Evolutionary conservation across 2,329 filamentous ascomycete genomes (phyloP).

Genomic region (Xylariomycetidae sp.): DNA sequence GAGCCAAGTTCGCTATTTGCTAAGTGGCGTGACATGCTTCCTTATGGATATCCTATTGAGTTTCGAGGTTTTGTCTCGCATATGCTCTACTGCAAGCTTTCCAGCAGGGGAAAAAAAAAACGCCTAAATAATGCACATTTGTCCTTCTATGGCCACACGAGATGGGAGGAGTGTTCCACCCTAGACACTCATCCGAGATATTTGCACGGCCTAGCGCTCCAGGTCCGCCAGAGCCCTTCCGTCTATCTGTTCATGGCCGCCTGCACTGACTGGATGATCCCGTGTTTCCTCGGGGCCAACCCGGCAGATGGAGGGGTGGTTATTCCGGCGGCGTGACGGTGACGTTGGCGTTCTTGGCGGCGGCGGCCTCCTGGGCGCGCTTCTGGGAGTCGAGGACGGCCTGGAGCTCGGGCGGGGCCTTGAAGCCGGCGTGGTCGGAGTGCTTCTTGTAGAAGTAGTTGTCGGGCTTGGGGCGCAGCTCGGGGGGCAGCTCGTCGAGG

Average conservation of each 20-base stretch:
- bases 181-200: neutral
- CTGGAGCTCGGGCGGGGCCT: slow-evolving; percentile 54
- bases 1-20: no score
- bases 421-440: slow-evolving; percentile 79
- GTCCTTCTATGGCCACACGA: slow-evolving; percentile 6
- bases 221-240: no score
- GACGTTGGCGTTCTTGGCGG: slow-evolving; percentile 23
- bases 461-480: slow-evolving; percentile 64
- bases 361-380: slow-evolving; percentile 35
- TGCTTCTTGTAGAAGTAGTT: slow-evolving; percentile 87
- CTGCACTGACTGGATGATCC: no score
- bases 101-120: no score
- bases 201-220: no score
- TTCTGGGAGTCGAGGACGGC: slow-evolving; percentile 52
- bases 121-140: slow-evolving; percentile 10
- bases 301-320: neutral
- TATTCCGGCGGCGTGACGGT: slow-evolving; percentile 16
- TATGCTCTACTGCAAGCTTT: no score
- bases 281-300: neutral
- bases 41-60: no score
- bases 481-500: slow-evolving; percentile 64
- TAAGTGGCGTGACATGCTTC: no score
- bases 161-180: no score
- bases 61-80: no score
- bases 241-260: no score